Percentiles rank a stretch among this genome's conserved stretches.
phyloP scores from a whole-genome alignment of 2,329 filamentous ascomycete genomes.

The Elsinoe necatrix region DNA sequence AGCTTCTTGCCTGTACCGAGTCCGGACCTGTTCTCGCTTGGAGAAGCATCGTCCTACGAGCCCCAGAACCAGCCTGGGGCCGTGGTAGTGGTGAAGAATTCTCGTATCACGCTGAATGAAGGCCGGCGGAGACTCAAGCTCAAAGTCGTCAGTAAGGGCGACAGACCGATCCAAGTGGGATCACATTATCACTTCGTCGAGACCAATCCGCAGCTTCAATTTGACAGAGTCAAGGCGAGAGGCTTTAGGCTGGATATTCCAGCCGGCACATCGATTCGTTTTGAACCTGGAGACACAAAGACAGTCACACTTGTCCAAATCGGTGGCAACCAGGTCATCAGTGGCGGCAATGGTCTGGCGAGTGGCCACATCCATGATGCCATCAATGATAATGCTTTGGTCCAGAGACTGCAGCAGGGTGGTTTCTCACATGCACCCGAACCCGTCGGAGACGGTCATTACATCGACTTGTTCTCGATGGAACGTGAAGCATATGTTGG shows the following conservation, averaged over 20 bases:
- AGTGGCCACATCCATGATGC: slow-evolving; percentile 59
- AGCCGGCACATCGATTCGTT: slow-evolving; percentile 83
- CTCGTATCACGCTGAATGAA: slow-evolving; percentile 60
- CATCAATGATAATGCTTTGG: slow-evolving; percentile 55
- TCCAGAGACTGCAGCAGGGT: slow-evolving; percentile 56
- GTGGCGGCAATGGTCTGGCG: slow-evolving; percentile 75
- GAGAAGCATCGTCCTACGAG: slow-evolving; percentile 56
- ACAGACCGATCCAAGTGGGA: slow-evolving; percentile 83
- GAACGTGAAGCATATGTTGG: slow-evolving; percentile 68
- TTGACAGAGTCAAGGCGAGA: slow-evolving; percentile 74
- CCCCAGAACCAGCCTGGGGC: slow-evolving; percentile 67
- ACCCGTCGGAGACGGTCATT: slow-evolving; percentile 47
- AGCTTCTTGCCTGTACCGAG: slow-evolving; percentile 78
- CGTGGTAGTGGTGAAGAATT: slow-evolving; percentile 60
- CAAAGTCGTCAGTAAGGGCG: slow-evolving; percentile 74
- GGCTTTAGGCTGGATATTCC: slow-evolving; percentile 83
- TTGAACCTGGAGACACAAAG: slow-evolving; percentile 87
- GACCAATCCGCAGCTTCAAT: slow-evolving; percentile 81
- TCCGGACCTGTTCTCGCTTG: slow-evolving; percentile 54
- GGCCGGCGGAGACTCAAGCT: slow-evolving; percentile 65
- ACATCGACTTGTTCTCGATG: slow-evolving; percentile 59
- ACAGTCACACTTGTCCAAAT: slow-evolving; percentile 88
- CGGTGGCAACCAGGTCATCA: slow-evolving; percentile 67
- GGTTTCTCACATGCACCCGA: slow-evolving; percentile 73
- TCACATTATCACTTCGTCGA: slow-evolving; percentile 97